Percentiles rank a stretch among this genome's conserved stretches.
Evolutionary conservation across 2,329 filamentous ascomycete species (phyloP).

Genomic region (Emergomyces orientalis): DNA sequence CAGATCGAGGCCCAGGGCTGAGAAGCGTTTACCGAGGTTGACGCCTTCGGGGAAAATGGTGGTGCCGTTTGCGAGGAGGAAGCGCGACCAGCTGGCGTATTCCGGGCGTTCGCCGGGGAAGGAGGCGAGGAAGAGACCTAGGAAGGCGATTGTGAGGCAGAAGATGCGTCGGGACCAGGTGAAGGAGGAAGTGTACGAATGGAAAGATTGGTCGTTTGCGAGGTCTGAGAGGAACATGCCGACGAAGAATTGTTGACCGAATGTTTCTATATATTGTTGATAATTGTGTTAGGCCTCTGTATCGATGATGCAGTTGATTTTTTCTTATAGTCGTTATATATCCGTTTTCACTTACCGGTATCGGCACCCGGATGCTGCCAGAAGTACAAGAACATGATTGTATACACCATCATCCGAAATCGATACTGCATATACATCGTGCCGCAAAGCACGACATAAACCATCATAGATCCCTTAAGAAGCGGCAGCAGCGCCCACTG

Average conservation of each 20-base stretch:
- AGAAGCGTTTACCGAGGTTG: constrained; percentile 39
- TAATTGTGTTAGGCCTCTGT: background rate
- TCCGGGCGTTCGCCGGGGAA: constrained; percentile 45
- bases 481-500: constrained; percentile 46
- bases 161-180: constrained; percentile 33
- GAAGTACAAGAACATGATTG: constrained; percentile 42
- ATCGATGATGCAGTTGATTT: no score
- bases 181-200: constrained; percentile 37
- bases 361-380: constrained; percentile 39
- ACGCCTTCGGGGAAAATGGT: constrained; percentile 41
- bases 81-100: constrained; percentile 42
- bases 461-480: constrained; percentile 38
- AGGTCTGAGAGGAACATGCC: constrained; percentile 46
- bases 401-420: constrained; percentile 36
- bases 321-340: background rate
- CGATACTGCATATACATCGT: constrained; percentile 40
- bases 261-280: constrained; percentile 39
- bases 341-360: constrained; percentile 35
- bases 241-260: constrained; percentile 44
- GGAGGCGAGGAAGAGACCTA: constrained; percentile 41
- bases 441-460: constrained; percentile 38
- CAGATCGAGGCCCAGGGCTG: constrained; percentile 42
- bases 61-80: constrained; percentile 33
- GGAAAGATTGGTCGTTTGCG: constrained; percentile 39
- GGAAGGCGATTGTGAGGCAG: constrained; percentile 30